These are phyloP conservation scores for Globisporangium okanoganense DNA, from an alignment of 352 stramenopile species.

Conservation along the genomic window DNA sequence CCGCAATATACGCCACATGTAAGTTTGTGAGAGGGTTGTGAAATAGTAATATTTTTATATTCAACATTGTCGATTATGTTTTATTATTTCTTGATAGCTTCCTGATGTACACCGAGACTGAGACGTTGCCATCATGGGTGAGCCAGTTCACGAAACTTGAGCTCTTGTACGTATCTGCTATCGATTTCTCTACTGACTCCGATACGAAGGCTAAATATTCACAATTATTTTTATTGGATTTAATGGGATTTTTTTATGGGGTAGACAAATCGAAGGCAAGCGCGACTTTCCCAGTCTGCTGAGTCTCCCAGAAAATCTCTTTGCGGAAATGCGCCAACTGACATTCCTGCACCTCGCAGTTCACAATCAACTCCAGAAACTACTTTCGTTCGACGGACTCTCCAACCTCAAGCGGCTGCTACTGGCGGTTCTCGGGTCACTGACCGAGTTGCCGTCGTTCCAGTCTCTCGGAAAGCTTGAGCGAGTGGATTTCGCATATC, in stretches of 20 bases:
- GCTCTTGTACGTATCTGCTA: too few relatives aligned
- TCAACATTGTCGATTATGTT: too few relatives aligned
- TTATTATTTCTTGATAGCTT: too few relatives aligned
- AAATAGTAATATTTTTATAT: too few relatives aligned
- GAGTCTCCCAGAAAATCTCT: background rate
- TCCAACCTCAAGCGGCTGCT: constrained; percentile 6
- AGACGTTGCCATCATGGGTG: too few relatives aligned
- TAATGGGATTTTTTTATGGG: background rate
- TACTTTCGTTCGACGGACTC: constrained; percentile 4
- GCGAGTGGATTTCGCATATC: constrained; percentile 16
- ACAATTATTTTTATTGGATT: background rate
- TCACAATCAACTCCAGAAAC: background rate
- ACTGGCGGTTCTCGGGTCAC: background rate
- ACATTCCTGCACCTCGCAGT: constrained; percentile 16
- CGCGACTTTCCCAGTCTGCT: background rate
- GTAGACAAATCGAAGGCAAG: constrained; percentile 26
- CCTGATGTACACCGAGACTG: too few relatives aligned
- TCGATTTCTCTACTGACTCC: background rate
- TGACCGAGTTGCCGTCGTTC: background rate
- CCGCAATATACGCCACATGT: too few relatives aligned
- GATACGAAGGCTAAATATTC: too few relatives aligned
- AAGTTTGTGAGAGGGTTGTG: too few relatives aligned
- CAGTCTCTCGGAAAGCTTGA: constrained; percentile 8
- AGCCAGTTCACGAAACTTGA: too few relatives aligned
- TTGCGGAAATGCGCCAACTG: constrained; percentile 9